phyloP scores from a whole-genome alignment of 495 filamentous ascomycete species.

The Xylaria acuta region DNA sequence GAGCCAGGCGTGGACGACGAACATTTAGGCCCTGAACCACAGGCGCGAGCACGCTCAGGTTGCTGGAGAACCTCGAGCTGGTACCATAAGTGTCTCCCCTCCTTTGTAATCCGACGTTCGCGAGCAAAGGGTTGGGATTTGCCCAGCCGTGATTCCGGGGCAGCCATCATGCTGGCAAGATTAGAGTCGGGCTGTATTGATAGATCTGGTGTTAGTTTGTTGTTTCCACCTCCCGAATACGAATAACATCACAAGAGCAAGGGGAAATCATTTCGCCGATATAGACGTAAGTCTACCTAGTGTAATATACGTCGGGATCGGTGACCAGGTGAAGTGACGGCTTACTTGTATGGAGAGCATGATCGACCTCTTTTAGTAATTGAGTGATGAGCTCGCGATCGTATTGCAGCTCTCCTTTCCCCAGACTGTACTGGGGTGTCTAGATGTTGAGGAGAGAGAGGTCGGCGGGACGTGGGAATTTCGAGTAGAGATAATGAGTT shows the following conservation, averaged over 20 bases:
- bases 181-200: conserved; percentile 40
- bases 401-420: neutral
- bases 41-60: conserved; percentile 93
- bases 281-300: neutral
- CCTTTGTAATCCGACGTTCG: conserved; percentile 71
- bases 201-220: conserved; percentile 11
- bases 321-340: too few relatives aligned
- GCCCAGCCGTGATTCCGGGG: conserved; percentile 58
- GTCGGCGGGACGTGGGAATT: neutral
- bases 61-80: conserved; percentile 88
- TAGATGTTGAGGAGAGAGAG: neutral
- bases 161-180: conserved; percentile 53
- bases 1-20: conserved; percentile 44
- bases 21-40: conserved; percentile 95
- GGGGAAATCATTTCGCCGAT: neutral
- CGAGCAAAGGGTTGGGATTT: conserved; percentile 53
- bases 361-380: neutral
- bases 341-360: conserved; percentile 29
- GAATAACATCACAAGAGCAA: neutral
- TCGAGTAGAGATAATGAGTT: neutral
- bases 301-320: neutral
- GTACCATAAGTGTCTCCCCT: conserved; percentile 84
- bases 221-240: neutral
- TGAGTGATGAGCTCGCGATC: neutral
- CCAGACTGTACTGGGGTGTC: conserved; percentile 5